phyloP scores from a whole-genome alignment of 1,284 basidiomycete genomes.

The Cyathus olla region DNA sequence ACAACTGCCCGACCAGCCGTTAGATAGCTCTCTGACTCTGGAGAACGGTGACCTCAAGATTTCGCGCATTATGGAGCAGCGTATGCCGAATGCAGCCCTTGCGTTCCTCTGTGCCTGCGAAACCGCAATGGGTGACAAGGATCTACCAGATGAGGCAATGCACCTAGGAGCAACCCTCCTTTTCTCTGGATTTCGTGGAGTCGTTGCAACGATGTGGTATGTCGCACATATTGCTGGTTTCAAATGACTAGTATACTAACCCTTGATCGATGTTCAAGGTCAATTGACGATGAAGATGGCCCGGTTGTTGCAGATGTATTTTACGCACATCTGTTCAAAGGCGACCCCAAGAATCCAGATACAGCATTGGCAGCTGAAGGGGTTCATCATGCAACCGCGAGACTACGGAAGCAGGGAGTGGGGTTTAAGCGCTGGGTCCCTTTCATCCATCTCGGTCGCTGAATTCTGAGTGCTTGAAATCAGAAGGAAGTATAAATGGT shows the following conservation, averaged over 20 bases:
- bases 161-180: constrained; percentile 20
- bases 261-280: not conserved
- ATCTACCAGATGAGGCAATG: constrained; percentile 19
- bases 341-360: not conserved
- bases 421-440: constrained; percentile 16
- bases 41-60: constrained; percentile 15
- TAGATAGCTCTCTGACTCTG: constrained; percentile 17
- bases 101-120: constrained; percentile 8
- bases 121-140: constrained; percentile 1
- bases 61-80: constrained; percentile 14
- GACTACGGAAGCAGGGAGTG: constrained; percentile 7
- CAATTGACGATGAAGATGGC: not conserved
- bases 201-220: constrained; percentile 30
- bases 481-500: no score
- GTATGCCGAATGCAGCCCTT: constrained; percentile 8
- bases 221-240: no score
- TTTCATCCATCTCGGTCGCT: constrained; percentile 16
- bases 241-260: not conserved
- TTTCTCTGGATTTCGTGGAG: constrained; percentile 16
- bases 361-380: constrained; percentile 3
- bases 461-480: no score
- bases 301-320: constrained; percentile 1
- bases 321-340: not conserved
- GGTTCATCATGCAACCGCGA: constrained; percentile 8
- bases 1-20: constrained; percentile 13